Evolutionary conservation across 2,329 filamentous ascomycete genomes (phyloP), one percentile per base, ranked within the genome.

Genomic region (Colletotrichum caudatum): DNA sequence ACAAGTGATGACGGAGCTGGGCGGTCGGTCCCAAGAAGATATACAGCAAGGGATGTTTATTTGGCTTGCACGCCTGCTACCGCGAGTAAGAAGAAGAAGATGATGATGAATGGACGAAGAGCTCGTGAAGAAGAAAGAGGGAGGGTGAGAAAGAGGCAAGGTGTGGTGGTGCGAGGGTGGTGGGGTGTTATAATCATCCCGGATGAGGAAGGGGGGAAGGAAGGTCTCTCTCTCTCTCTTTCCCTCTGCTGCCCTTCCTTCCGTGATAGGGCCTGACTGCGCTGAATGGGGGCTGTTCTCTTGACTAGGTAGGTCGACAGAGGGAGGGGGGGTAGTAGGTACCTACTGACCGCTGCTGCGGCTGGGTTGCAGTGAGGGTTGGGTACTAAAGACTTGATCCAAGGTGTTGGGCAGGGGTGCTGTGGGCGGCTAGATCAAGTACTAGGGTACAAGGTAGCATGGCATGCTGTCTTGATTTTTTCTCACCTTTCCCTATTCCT

Each of bases 31-130:
- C 85, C 84, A 86, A 82, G 78, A 83, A 54, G 48, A 39, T 41
- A 37, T 48, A 56, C 57, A 63, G 60, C 81, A 79, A 84, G 86
- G 85, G 84, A 85, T 84, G 20, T 54, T 60, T 33, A 35, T 68
- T 70, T 87, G 87, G 85, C 85, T 86, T 86, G 84, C 85, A 88
- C 89, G 85, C 88, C 88, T 86, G 84, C 84, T 85, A 83, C 86
- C 85, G 84, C 82, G 84, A 85, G 84, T 85, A 81, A 84, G 82
- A 85, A 86, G 84, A 87, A 87, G 85, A 85, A 84, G 87, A 87
- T 78, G 84, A 29, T 3, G 29, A 4, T 29, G 29, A 29, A 82
- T 82, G 84, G 86, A 89, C 85, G 86, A 86, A 81, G 83, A 82
- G 82, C 82, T 89, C 86, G 87, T 88, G 84, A 85, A 65, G 81